These are phyloP conservation scores for Sequoiadendron giganteum DNA, from an alignment of 75 land plant species.

Conservation along the genomic window DNA sequence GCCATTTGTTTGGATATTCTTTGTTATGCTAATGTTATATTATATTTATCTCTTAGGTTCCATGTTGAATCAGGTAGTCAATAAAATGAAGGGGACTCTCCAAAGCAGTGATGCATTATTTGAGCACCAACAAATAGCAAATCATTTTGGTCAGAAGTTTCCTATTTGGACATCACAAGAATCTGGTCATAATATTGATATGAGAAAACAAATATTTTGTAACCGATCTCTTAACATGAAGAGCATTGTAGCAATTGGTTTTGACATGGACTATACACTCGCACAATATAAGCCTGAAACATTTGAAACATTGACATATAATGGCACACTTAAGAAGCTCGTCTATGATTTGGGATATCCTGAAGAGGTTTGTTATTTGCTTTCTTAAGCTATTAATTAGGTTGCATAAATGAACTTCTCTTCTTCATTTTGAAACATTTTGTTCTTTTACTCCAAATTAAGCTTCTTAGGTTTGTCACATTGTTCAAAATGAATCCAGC, in stretches of 20 bases:
- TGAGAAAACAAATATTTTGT: conserved; percentile 84
- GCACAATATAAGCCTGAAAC: conserved; percentile 98
- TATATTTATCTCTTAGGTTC: conserved; percentile 3
- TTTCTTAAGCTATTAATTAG: not conserved
- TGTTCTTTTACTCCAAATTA: conserved; percentile 6
- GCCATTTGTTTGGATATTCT: not conserved
- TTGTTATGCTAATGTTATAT: not conserved
- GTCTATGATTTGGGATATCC: conserved; percentile 89
- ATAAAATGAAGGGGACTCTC: not conserved
- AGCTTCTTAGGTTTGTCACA: not conserved
- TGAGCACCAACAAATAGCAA: not conserved
- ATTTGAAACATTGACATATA: conserved; percentile 90
- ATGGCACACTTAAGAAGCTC: conserved; percentile 80
- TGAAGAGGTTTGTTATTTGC: conserved; percentile 53
- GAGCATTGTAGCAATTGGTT: conserved; percentile 91
- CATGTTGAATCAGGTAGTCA: conserved; percentile 5
- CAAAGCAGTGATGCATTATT: conserved; percentile 11
- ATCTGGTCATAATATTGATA: conserved; percentile 48
- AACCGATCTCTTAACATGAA: conserved; percentile 95
- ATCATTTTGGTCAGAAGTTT: conserved; percentile 14
- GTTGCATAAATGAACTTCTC: not conserved
- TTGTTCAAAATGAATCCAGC: not conserved
- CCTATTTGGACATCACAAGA: conserved; percentile 47
- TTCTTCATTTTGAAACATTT: not conserved
- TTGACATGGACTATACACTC: conserved; percentile 99